Percentiles rank a stretch among this genome's conserved stretches.
phyloP scores from a whole-genome alignment of 371 early-diverging fungal genomes.

The Syncephalis plumigaleata region DNA sequence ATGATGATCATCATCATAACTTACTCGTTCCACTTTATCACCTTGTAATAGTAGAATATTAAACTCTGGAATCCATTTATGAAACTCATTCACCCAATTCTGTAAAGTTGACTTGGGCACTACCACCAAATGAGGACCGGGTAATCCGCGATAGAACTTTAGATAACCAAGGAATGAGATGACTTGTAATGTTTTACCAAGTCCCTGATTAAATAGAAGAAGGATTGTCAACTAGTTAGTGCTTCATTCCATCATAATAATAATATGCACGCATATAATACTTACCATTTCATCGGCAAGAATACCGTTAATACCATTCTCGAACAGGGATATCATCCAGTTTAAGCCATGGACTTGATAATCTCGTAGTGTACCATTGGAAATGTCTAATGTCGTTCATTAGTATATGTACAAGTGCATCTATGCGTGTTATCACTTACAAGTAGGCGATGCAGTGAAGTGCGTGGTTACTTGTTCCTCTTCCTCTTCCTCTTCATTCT shows the following conservation, averaged over 20 bases:
- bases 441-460: slow-evolving; percentile 77
- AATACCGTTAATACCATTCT: slow-evolving; percentile 98
- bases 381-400: slow-evolving; percentile 38
- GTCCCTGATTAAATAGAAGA: slow-evolving; percentile 44
- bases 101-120: slow-evolving; percentile 96
- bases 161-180: slow-evolving; percentile 93
- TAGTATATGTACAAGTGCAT: neutral
- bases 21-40: slow-evolving; percentile 68
- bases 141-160: slow-evolving; percentile 53
- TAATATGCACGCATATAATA: slow-evolving; percentile 17
- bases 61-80: slow-evolving; percentile 85
- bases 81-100: slow-evolving; percentile 95
- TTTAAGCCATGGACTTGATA: slow-evolving; percentile 98
- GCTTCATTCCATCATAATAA: neutral
- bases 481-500: slow-evolving; percentile 55
- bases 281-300: slow-evolving; percentile 94
- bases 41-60: slow-evolving; percentile 89
- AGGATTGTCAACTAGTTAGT: neutral
- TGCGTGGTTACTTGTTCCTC: slow-evolving; percentile 33
- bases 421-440: slow-evolving; percentile 18
- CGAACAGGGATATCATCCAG: slow-evolving; percentile 95
- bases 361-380: slow-evolving; percentile 79
- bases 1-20: too few species aligned
- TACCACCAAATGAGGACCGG: slow-evolving; percentile 86
- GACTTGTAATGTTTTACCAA: slow-evolving; percentile 97